These are phyloP conservation scores for Globisporangium uncinulatum DNA, from an alignment of 352 stramenopile species.

Conservation along the genomic window DNA sequence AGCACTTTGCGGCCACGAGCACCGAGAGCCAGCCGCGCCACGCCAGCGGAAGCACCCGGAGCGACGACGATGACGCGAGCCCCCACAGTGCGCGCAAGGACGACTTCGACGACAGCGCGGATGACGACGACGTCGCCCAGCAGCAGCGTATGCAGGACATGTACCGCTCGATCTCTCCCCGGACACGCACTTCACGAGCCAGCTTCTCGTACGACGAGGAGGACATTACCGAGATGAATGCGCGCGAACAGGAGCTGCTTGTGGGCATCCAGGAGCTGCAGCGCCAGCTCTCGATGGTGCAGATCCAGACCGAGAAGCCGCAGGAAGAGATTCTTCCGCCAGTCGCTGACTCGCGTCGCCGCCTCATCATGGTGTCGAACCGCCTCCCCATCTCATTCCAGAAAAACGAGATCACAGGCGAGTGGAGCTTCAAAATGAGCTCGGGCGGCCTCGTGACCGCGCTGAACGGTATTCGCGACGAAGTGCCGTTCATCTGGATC, in stretches of 20 bases:
- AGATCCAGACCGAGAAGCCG: constrained; percentile 76
- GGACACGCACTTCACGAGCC: constrained; percentile 11
- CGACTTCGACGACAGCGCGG: constrained; percentile 15
- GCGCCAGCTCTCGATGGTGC: constrained; percentile 81
- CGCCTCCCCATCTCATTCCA: constrained; percentile 86
- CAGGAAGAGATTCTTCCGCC: constrained; percentile 67
- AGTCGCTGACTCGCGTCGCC: constrained; percentile 50
- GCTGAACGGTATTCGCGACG: constrained; percentile 53
- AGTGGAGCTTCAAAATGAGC: constrained; percentile 87
- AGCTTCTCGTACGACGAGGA: constrained; percentile 50
- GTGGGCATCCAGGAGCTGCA: constrained; percentile 91
- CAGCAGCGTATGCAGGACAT: constrained; percentile 23
- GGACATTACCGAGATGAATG: constrained; percentile 69
- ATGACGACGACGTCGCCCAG: constrained; percentile 2
- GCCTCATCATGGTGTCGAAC: constrained; percentile 90
- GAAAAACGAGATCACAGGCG: constrained; percentile 78
- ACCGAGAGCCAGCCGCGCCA: background rate
- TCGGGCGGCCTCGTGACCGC: constrained; percentile 85
- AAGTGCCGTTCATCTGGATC: constrained; percentile 83
- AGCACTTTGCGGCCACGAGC: constrained; percentile 10
- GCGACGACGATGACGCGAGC: background rate
- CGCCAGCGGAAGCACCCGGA: constrained; percentile 8
- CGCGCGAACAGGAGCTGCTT: constrained; percentile 82
- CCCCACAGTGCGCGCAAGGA: background rate
- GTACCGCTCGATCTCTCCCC: constrained; percentile 22